Base-by-base conservation (phyloP, 129 eudicot genomes). In the Chrysanthemum makinoi region DNA sequence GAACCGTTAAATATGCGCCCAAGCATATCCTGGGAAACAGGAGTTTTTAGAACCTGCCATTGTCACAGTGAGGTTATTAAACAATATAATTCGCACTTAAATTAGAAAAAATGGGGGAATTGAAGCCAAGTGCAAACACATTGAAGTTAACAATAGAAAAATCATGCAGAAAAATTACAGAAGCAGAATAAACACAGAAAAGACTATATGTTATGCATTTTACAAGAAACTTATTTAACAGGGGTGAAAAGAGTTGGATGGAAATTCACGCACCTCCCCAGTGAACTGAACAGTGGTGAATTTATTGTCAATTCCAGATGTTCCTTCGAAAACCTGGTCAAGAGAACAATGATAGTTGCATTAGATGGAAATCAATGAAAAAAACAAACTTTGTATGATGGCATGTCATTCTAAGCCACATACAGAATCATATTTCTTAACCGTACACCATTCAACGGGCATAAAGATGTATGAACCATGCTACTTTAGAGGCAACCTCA, bases 1-100 rank as follows among this genome's bases (percentile, higher is more conserved):
- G 98, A 93, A 74, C 98, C 98, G 53, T 89, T 89, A 60, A 93
- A 93, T 66, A 93, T 89, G 62, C 98, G 98, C 49, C 98, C 98
- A 83, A 93, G 98, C 98, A 93, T 93, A 81, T 93, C 98, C 85
- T 75, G 48, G 2, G 98, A 93, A 77, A 89, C 98, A 15, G 98
- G 98, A 69, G 98, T 93, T 84, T 93, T 93, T 30, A 93, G 49
- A 49, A 93, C 98, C 98, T 93, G 85, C 10, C 66, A 58, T 77
- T 44, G 4, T 54, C 9, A 39, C 39, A 63, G 13, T n/a, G 43
- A 43, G 22, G 1, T 70, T 44, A 33, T 44, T 44, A 52, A 63
- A 60, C 63, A 19, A 51, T 3, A 75, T 14, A 19, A 9, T 2
- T 19, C 15, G 6, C 9, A 43, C 24, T 53, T 62, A 35, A 13